Conservation (phyloP, 2,329 filamentous ascomycete genomes). For the Emergomyces orientalis region DNA sequence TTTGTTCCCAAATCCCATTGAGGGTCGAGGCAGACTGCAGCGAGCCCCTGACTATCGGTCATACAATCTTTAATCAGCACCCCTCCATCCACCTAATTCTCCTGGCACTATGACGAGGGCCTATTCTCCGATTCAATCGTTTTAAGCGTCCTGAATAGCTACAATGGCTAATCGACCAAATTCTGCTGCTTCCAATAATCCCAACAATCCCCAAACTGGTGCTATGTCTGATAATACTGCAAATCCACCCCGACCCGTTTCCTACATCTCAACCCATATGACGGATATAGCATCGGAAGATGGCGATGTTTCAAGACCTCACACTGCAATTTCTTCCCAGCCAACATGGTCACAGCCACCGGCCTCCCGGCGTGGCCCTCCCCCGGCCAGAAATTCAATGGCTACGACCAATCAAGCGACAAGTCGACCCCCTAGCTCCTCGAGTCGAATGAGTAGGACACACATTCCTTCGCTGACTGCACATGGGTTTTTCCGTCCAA, state of each 20-base stretch:
- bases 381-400: slow-evolving; percentile 33
- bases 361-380: slow-evolving; percentile 47
- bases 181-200: slow-evolving; percentile 1
- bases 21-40: not conserved
- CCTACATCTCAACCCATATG: slow-evolving; percentile 59
- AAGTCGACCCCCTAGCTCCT: slow-evolving; percentile 46
- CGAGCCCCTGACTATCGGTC: slow-evolving; percentile 1
- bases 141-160: not conserved
- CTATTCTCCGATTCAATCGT: not conserved
- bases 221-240: not conserved
- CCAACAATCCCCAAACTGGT: not conserved
- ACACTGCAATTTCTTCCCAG: slow-evolving; percentile 40
- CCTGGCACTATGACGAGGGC: slow-evolving; percentile 3
- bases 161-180: slow-evolving; percentile 11
- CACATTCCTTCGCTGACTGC: slow-evolving; percentile 85
- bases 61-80: not conserved
- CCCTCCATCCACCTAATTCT: not conserved
- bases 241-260: slow-evolving; percentile 27
- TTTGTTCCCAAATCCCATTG: not conserved
- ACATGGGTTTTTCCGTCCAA: slow-evolving; percentile 87
- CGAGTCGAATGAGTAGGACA: slow-evolving; percentile 64
- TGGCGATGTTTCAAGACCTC: slow-evolving; percentile 32
- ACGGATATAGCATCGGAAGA: slow-evolving; percentile 51
- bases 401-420: slow-evolving; percentile 27
- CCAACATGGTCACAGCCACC: slow-evolving; percentile 47